Evolutionary conservation across 352 stramenopile genomes (phyloP), one percentile per base, ranked within the genome.

Genomic region (Elongisporangium senticosum): DNA sequence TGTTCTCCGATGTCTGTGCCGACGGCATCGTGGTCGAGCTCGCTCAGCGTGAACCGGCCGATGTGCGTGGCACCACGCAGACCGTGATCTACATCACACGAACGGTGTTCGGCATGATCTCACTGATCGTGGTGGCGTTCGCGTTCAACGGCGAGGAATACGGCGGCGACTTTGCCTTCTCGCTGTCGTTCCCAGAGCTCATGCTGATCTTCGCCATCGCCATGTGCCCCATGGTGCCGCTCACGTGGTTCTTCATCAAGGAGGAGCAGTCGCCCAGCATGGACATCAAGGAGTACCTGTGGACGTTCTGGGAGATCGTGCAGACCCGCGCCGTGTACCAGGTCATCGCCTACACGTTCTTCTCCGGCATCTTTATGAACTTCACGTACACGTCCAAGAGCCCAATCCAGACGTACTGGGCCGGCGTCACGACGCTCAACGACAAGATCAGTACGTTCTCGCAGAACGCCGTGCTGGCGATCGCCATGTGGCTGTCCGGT

Each of bases 141-240:
- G 74, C 68, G 59, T 74, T 86, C 52, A 86, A 83, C 55, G 65
- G 64, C 33, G 61, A 74, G 8, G 67, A 79, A 20, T 83, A 81
- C 50, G 73, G 73, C 20, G 73, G 75, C 40, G 67, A 67, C 39
- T 86, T 83, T 49, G 49, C 65, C 39, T 86, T 81, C 48, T 71
- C 62, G 20, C 63, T 84, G 26, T 71, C 63, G 4, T 78, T 77
- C 53, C 63, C 72, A 20, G 63, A 68, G 19, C 57, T 79, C 17
- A 78, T 78, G 67, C 48, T 75, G 20, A 65, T 81, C 40, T 58
- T 77, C 17, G 65, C 59, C 13, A 56, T 71, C 47, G 17, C 59
- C 4, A 40, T 72, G 2, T 26, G 51, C 11, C 67, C 71, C 3
- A 74, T 75, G 21, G n/a, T 81, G 19, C 72, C 72, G 0, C n/a